A percentile compares a stretch with the other conserved stretches of the same genome.
These are phyloP conservation scores for Marchantia polymorpha DNA, from an alignment of 225 moss, liverwort and hornwort species.

Conservation along the genomic window DNA sequence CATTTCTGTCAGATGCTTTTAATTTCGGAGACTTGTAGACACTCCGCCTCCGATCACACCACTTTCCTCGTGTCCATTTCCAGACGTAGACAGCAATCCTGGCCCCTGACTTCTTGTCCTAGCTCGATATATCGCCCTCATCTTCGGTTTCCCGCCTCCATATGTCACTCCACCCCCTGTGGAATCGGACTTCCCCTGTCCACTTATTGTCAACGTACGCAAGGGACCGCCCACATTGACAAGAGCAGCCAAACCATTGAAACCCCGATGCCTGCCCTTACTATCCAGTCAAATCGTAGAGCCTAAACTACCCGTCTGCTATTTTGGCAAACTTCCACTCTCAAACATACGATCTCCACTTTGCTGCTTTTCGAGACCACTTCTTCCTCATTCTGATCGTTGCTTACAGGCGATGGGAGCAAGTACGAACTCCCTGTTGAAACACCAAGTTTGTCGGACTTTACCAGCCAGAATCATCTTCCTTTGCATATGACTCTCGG, in stretches of 20 bases:
- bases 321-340: conserved; percentile 40
- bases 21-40: conserved; percentile 55
- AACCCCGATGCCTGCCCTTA: conserved; percentile 32
- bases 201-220: conserved; percentile 26
- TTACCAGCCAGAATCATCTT: neutral
- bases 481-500: neutral
- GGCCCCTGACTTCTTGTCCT: conserved; percentile 44
- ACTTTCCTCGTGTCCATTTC: conserved; percentile 48
- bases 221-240: conserved; percentile 31
- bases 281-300: conserved; percentile 31
- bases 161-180: conserved; percentile 65
- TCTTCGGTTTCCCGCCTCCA: conserved; percentile 43
- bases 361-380: neutral
- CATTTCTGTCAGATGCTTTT: conserved; percentile 54
- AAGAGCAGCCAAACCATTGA: conserved; percentile 33
- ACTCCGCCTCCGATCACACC: conserved; percentile 45
- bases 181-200: conserved; percentile 24
- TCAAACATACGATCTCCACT: conserved; percentile 17
- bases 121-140: conserved; percentile 40
- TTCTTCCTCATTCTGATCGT: conserved; percentile 45
- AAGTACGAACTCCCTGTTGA: conserved; percentile 69
- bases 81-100: conserved; percentile 37
- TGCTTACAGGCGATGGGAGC: conserved; percentile 42
- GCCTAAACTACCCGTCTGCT: conserved; percentile 37
- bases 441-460: neutral